Percentiles rank a stretch among this genome's conserved stretches.
These are phyloP conservation scores for Ambrosiella xylebori DNA, from an alignment of 2,329 filamentous ascomycete genomes.

Conservation along the genomic window DNA sequence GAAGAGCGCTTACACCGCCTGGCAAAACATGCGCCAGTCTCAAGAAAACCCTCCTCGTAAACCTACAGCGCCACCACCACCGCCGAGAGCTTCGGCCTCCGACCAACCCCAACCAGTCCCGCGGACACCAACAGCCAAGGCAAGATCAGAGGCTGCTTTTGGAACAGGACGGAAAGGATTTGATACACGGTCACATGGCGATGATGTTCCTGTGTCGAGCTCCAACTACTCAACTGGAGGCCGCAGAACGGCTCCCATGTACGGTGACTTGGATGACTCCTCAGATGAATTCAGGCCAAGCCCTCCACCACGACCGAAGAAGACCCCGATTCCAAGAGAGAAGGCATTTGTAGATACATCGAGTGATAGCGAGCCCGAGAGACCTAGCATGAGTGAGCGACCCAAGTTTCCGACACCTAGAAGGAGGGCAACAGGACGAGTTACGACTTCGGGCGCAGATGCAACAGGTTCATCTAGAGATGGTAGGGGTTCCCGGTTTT, in stretches of 20 bases:
- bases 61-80: slow-evolving; percentile 18
- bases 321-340: slow-evolving; percentile 4
- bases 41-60: slow-evolving; percentile 13
- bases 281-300: slow-evolving; percentile 5
- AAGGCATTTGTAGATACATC: slow-evolving; percentile 10
- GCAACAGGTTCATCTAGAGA: not conserved
- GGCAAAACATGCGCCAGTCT: slow-evolving; percentile 25
- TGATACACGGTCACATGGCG: slow-evolving; percentile 32
- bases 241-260: slow-evolving; percentile 3
- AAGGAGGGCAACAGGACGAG: slow-evolving; percentile 1
- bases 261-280: slow-evolving; percentile 1
- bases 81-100: slow-evolving; percentile 18
- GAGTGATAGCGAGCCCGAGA: slow-evolving; percentile 9
- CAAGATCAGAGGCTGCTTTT: slow-evolving; percentile 38
- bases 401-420: slow-evolving; percentile 4
- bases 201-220: slow-evolving; percentile 34
- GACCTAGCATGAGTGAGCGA: not conserved
- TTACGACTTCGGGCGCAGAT: not conserved
- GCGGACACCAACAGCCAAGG: slow-evolving; percentile 33
- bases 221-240: slow-evolving; percentile 32
- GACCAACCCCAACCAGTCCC: slow-evolving; percentile 25
- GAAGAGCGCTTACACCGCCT: slow-evolving; percentile 26
- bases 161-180: slow-evolving; percentile 31
- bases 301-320: slow-evolving; percentile 4
- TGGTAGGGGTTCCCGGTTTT: slow-evolving; percentile 3